These are phyloP conservation scores for Boletus fagicola DNA, from an alignment of 768 basidiomycete genomes.

Conservation along the genomic window DNA sequence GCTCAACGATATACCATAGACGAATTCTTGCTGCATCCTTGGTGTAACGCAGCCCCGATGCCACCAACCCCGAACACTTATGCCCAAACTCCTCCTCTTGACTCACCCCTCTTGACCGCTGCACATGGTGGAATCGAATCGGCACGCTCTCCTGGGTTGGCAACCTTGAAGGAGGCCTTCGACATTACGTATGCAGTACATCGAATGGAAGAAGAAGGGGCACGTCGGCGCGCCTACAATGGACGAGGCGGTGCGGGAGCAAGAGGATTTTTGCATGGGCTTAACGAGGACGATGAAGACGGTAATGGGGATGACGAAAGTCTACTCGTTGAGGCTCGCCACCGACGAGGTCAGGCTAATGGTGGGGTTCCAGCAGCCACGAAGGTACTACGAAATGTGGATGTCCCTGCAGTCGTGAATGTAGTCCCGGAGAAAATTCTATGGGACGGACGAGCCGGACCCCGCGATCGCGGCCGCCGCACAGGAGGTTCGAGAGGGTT, in stretches of 20 bases:
- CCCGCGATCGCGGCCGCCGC: conserved; percentile 53
- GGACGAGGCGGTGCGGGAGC: conserved; percentile 74
- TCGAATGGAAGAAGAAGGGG: conserved; percentile 98
- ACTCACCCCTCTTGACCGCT: conserved; percentile 87
- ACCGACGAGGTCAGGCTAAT: conserved; percentile 37
- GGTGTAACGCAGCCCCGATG: conserved; percentile 75
- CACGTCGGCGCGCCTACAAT: conserved; percentile 77
- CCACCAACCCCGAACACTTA: conserved; percentile 63
- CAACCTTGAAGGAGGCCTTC: conserved; percentile 95
- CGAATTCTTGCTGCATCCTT: conserved; percentile 94
- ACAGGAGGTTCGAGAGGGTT: conserved; percentile 45
- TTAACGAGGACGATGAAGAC: conserved; percentile 94
- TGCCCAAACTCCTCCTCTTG: conserved; percentile 49
- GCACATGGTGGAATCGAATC: conserved; percentile 69
- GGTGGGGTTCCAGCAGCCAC: conserved; percentile 2
- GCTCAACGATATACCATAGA: conserved; percentile 96
- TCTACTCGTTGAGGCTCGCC: conserved; percentile 49
- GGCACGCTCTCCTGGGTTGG: conserved; percentile 87
- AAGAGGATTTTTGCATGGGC: conserved; percentile 73
- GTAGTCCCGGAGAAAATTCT: conserved; percentile 21
- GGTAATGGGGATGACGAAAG: conserved; percentile 48
- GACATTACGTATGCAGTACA: conserved; percentile 99
- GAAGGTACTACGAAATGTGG: conserved; percentile 15
- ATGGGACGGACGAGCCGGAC: conserved; percentile 70
- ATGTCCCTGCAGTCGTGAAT: conserved; percentile 12